Evolutionary conservation across 2,329 filamentous ascomycete genomes (phyloP).

Genomic region (Xylaria sp.): DNA sequence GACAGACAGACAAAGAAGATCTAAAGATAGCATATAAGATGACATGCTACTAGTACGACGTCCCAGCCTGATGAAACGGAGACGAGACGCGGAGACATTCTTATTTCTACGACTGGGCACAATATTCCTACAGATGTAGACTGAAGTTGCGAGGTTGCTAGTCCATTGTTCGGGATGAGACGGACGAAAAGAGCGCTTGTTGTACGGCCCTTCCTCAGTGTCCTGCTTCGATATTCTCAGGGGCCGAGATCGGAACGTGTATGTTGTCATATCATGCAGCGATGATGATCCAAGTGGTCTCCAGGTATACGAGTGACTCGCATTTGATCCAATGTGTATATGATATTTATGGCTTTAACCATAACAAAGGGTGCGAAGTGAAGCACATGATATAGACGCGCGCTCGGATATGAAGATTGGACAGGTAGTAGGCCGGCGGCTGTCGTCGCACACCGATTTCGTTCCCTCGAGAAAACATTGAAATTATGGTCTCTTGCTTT

Average conservation of each 20-base stretch:
- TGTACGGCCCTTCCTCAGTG: slow-evolving; percentile 9
- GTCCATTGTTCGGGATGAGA: slow-evolving; percentile 15
- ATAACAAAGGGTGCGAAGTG: not conserved
- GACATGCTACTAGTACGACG: slow-evolving; percentile 1
- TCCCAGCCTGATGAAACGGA: not conserved
- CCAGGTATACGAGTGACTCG: not conserved
- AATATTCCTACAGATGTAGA: slow-evolving; percentile 6
- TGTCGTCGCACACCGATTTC: not conserved
- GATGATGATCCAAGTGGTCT: not conserved
- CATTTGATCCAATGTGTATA: not conserved
- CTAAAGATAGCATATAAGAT: not conserved
- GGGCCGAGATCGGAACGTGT: not conserved
- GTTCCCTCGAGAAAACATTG: slow-evolving; percentile 3
- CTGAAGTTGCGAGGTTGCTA: not conserved
- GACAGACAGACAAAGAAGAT: not conserved
- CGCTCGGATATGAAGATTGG: not conserved
- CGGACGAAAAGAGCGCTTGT: slow-evolving; percentile 21
- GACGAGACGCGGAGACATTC: slow-evolving; percentile 1
- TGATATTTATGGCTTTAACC: not conserved
- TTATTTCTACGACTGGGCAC: slow-evolving; percentile 21
- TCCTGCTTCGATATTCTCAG: slow-evolving; percentile 9
- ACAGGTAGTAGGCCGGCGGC: not conserved
- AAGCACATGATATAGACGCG: slow-evolving; percentile 11
- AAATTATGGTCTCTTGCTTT: not conserved
- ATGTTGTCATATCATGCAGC: not conserved